These are phyloP conservation scores for Chaetomium tenue DNA, from an alignment of 495 filamentous ascomycete species.

Conservation along the genomic window DNA sequence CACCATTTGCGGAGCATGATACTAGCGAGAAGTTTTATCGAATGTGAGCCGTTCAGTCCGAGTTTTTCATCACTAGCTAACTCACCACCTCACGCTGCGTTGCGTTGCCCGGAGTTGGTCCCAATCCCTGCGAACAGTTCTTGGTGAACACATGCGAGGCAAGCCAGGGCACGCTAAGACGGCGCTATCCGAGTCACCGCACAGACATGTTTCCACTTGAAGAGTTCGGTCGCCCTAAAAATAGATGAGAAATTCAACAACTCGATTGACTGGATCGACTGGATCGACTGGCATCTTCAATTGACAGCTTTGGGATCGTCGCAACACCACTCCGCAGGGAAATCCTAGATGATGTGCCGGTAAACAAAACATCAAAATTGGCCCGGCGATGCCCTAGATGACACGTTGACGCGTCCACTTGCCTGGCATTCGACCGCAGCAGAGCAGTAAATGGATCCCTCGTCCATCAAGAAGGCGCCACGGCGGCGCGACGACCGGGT, in stretches of 20 bases:
- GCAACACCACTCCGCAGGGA: background rate
- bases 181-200: background rate
- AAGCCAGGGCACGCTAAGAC: background rate
- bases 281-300: no score
- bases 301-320: no score
- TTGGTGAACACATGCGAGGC: no score
- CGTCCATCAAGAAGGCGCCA: conserved; percentile 36
- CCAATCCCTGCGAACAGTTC: no score
- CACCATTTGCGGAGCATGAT: background rate
- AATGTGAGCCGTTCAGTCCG: no score
- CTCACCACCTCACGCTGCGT: no score
- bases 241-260: conserved; percentile 1
- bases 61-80: no score
- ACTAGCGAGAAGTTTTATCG: background rate
- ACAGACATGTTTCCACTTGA: background rate
- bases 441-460: conserved; percentile 13
- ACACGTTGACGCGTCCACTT: background rate
- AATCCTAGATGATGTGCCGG: background rate
- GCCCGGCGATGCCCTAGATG: conserved; percentile 14
- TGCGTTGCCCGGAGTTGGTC: no score
- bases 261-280: background rate
- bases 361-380: conserved; percentile 22
- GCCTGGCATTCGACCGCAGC: background rate
- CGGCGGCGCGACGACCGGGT: conserved; percentile 62
- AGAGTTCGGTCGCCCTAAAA: conserved; percentile 12